These are phyloP conservation scores for Torulaspora globosa DNA, from an alignment of 1,139 yeast species.

Conservation along the genomic window DNA sequence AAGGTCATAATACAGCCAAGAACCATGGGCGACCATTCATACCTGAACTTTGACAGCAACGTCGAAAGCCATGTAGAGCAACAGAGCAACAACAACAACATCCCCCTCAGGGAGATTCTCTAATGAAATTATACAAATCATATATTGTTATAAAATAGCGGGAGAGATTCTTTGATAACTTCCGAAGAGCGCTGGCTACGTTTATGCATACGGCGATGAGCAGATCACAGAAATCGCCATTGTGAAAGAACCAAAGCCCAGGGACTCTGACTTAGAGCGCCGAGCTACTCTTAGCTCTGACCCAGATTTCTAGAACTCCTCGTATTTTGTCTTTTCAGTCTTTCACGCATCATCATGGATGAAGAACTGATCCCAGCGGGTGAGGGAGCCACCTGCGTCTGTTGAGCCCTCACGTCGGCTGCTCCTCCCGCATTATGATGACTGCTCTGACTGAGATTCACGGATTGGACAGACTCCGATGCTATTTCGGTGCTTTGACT, in stretches of 20 bases:
- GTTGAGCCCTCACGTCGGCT: background rate
- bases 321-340: conserved; percentile 24
- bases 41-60: conserved; percentile 35
- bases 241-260: no score
- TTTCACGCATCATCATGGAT: conserved; percentile 29
- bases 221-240: no score
- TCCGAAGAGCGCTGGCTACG: no score
- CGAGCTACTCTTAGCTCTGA: background rate
- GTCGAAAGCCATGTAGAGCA: conserved; percentile 19
- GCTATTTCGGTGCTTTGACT: conserved; percentile 8
- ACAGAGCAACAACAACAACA: conserved; percentile 12
- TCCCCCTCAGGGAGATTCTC: conserved; percentile 33
- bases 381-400: conserved; percentile 3
- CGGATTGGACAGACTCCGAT: conserved; percentile 1
- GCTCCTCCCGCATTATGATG: background rate
- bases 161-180: background rate
- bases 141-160: background rate
- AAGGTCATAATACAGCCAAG: conserved; percentile 48
- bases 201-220: no score
- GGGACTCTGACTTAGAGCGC: no score
- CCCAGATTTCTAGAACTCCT: conserved; percentile 10
- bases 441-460: background rate
- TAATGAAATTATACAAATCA: conserved; percentile 9
- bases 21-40: conserved; percentile 43
- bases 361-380: conserved; percentile 14